Evolutionary conservation across 2,329 filamentous ascomycete species (phyloP).

Genomic region (Macroventuria anomochaeta): DNA sequence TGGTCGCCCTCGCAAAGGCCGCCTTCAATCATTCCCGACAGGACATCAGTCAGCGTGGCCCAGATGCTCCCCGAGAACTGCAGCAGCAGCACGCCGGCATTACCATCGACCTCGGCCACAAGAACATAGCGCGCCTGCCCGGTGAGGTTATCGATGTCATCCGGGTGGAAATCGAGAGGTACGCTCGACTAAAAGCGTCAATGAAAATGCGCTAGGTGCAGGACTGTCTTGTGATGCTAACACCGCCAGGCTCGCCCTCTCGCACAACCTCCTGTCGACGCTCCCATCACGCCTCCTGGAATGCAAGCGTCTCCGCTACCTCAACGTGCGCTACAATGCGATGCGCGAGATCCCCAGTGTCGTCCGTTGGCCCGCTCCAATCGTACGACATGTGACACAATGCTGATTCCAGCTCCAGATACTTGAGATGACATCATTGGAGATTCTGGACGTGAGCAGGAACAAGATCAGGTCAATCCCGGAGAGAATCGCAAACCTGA

Average conservation of each 20-base stretch:
- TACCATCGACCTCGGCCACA: constrained; percentile 79
- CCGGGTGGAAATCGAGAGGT: constrained; percentile 76
- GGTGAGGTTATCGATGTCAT: constrained; percentile 78
- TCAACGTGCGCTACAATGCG: constrained; percentile 79
- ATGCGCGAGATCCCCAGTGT: constrained; percentile 71
- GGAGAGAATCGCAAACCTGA: constrained; percentile 78
- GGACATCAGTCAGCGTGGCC: constrained; percentile 61
- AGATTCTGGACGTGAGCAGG: constrained; percentile 90
- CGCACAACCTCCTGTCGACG: constrained; percentile 77
- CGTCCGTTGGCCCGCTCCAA: constrained; percentile 54
- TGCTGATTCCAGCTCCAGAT: constrained; percentile 63
- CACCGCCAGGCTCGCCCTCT: constrained; percentile 70
- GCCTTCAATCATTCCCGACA: constrained; percentile 71
- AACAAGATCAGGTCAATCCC: constrained; percentile 83
- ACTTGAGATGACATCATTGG: constrained; percentile 82
- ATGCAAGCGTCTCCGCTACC: constrained; percentile 77
- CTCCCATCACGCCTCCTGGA: constrained; percentile 75
- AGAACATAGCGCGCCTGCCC: constrained; percentile 73
- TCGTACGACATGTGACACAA: neutral
- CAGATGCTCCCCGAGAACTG: constrained; percentile 63
- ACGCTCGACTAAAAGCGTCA: constrained; percentile 15
- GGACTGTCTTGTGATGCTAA: constrained; percentile 1
- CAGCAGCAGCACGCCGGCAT: constrained; percentile 69
- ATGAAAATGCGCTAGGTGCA: neutral
- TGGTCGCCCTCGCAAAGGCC: constrained; percentile 69